Conservation (phyloP, 2,329 filamentous ascomycete species). For the Colletotrichum nymphaeae region DNA sequence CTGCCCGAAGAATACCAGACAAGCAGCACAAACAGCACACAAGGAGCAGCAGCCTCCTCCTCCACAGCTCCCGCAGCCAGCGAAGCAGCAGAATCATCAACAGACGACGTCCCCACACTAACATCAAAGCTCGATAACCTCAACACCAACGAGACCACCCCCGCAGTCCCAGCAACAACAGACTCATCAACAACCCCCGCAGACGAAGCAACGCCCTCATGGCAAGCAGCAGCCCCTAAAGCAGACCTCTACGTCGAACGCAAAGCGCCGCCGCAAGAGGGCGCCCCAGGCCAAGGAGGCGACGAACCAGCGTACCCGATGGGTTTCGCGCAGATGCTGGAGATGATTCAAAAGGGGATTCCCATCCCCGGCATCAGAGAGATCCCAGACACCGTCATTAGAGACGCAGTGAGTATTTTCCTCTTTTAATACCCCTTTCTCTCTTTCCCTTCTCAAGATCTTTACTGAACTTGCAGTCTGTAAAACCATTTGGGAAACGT, state of each 20-base stretch:
- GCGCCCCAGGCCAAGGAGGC: constrained; percentile 37
- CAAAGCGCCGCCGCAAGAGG: constrained; percentile 38
- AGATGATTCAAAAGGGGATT: constrained; percentile 84
- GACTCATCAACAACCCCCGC: neutral
- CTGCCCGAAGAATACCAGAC: constrained; percentile 48
- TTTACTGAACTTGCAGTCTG: constrained; percentile 46
- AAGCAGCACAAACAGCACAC: neutral
- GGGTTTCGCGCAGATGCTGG: constrained; percentile 86
- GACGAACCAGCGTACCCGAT: constrained; percentile 80
- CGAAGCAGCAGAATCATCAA: neutral
- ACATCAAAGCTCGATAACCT: constrained; percentile 25
- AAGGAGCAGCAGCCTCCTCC: too few relatives aligned
- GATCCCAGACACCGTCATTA: constrained; percentile 83
- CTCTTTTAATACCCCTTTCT: too few relatives aligned
- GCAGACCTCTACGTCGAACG: constrained; percentile 59
- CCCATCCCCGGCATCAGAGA: constrained; percentile 89
- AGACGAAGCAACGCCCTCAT: constrained; percentile 46
- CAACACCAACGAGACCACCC: neutral
- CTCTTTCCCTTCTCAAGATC: too few relatives aligned
- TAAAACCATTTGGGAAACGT: constrained; percentile 60
- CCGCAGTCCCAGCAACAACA: neutral
- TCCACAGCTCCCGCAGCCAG: constrained; percentile 14
- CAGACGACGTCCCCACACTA: constrained; percentile 25
- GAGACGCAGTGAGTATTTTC: constrained; percentile 76
- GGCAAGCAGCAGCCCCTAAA: constrained; percentile 63